phyloP scores from a whole-genome alignment of 129 eudicot species.

The Escallonia rubra region DNA sequence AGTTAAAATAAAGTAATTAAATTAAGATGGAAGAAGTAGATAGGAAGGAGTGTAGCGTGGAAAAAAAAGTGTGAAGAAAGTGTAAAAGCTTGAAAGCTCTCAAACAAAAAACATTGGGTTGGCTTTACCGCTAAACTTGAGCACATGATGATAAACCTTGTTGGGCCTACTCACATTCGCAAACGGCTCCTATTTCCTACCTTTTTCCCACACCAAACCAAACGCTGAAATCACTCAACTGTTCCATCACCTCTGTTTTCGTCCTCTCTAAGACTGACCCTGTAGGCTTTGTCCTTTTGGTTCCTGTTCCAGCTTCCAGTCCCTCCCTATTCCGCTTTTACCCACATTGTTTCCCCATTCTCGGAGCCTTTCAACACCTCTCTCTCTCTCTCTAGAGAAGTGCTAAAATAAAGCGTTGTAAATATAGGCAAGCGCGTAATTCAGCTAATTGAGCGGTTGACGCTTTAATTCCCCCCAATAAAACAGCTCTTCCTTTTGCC shows the following conservation, averaged over 20 bases:
- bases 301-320: not conserved
- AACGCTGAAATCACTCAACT: not conserved
- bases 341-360: too few species aligned
- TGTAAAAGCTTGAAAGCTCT: not conserved
- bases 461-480: slow-evolving; percentile 6
- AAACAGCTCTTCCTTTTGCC: slow-evolving; percentile 2
- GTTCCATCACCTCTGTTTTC: not conserved
- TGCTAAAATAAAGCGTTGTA: not conserved
- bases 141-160: not conserved
- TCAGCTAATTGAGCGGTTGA: slow-evolving; percentile 17
- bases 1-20: too few species aligned
- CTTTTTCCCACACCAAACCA: not conserved
- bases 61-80: not conserved
- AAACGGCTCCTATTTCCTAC: not conserved
- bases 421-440: not conserved
- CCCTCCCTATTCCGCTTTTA: too few species aligned
- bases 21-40: too few species aligned
- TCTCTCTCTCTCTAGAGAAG: not conserved
- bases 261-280: not conserved
- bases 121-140: not conserved
- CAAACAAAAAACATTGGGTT: not conserved
- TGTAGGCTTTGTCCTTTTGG: not conserved
- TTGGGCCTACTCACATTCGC: not conserved
- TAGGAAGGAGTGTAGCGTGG: not conserved
- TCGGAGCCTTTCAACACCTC: too few species aligned